Evolutionary conservation across 805 yeast species (phyloP), one percentile per base, ranked within the genome.

Genomic region (Hanseniaspora vineae): DNA sequence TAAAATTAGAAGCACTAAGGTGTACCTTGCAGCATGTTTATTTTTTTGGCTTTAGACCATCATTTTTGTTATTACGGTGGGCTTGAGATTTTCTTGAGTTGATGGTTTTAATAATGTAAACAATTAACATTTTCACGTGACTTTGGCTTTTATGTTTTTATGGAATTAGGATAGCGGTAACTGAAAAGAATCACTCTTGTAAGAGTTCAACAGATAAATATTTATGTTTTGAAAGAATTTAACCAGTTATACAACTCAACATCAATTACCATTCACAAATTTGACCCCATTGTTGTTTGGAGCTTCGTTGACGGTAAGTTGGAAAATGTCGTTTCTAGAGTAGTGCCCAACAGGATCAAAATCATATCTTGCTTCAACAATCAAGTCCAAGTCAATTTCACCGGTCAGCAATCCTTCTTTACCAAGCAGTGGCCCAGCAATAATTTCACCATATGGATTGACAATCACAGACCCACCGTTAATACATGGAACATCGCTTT

Each of bases 291-390:
- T 19, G 29, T 33, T 31, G 1, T 4, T 23, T 32, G 60, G 50
- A 40, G 58, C 55, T 53, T 69, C 74, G 49, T 70, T 64, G 12
- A 70, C 74, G 1, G 62, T 64, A 43, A 71, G 51, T 44, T 64
- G 61, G 62, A 70, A 70, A 17, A 71, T 66, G 48, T 71, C 76
- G 17, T 66, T 66, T 55, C 72, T 64, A 8, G 70, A 51, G 52
- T 71, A 71, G 51, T 71, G 76, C 10, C 76, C 76, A 14, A 55
- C 58, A 0, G 66, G 66, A 50, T 70, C 76, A 31, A 69, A 58
- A 48, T 70, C 74, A 48, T 58, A 70, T 44, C 71, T 58, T 2
- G 73, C 70, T 52, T 63, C 66, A 14, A 62, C 50, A 18, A 69
- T 59, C 39, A 59, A 59, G 40, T 61, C 66, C n/a, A 61, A 47